Evolutionary conservation across 768 basidiomycete species (phyloP).

Genomic region (Suillus variegatus): DNA sequence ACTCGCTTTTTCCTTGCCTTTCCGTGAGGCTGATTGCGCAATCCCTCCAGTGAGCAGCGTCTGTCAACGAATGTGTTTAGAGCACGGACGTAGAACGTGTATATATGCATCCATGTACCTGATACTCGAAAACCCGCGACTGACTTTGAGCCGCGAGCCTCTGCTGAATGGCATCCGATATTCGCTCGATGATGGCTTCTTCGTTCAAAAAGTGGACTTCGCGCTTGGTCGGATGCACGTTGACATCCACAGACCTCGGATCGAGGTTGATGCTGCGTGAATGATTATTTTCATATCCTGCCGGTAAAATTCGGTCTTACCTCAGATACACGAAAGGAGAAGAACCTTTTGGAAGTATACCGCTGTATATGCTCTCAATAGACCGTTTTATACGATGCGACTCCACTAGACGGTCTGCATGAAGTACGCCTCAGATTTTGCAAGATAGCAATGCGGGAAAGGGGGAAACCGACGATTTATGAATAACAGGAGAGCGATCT

Average conservation of each 20-base stretch:
- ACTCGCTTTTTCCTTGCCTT: too few species aligned
- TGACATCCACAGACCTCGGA: slow-evolving; percentile 90
- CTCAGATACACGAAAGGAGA: slow-evolving; percentile 94
- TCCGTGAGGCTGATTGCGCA: too few species aligned
- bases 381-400: slow-evolving; percentile 85
- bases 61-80: too few species aligned
- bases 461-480: too few species aligned
- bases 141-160: slow-evolving; percentile 49
- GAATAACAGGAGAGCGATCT: slow-evolving; percentile 41
- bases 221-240: slow-evolving; percentile 97
- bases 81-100: too few species aligned
- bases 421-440: neutral
- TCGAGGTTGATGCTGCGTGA: slow-evolving; percentile 72
- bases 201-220: slow-evolving; percentile 67
- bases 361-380: slow-evolving; percentile 82
- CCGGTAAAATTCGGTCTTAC: slow-evolving; percentile 38
- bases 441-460: too few species aligned
- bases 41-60: too few species aligned
- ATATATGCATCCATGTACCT: too few species aligned
- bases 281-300: neutral
- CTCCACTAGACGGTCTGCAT: slow-evolving; percentile 87
- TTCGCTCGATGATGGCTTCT: too few species aligned
- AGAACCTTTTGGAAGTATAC: slow-evolving; percentile 85
- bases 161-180: too few species aligned
- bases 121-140: slow-evolving; percentile 30